These are phyloP conservation scores for Sphagnum fallax DNA, from an alignment of 228 moss, liverwort and hornwort genomes.

Conservation along the genomic window DNA sequence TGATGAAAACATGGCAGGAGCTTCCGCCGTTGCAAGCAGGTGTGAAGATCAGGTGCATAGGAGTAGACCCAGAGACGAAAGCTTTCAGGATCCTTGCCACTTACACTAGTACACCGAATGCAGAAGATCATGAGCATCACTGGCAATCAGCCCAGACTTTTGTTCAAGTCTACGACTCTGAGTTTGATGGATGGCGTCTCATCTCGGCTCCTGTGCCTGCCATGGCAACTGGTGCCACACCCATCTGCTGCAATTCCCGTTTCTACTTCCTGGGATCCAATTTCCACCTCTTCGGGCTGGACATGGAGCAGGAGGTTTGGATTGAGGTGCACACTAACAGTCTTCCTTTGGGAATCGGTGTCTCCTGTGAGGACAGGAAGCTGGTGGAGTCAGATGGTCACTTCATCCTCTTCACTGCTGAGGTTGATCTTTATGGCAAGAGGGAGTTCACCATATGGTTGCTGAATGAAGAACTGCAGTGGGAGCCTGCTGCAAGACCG, in stretches of 20 bases:
- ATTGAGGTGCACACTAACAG: constrained; percentile 1
- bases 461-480: constrained; percentile 1
- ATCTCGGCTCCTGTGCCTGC: neutral
- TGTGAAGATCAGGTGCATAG: constrained; percentile 7
- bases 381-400: constrained; percentile 7
- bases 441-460: constrained; percentile 8
- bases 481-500: constrained; percentile 8
- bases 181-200: neutral
- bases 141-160: neutral
- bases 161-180: constrained; percentile 7
- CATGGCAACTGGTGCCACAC: neutral
- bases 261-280: constrained; percentile 6
- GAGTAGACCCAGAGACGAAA: constrained; percentile 11
- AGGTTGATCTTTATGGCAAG: constrained; percentile 7
- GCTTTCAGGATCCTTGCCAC: constrained; percentile 13
- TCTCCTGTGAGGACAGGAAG: constrained; percentile 10
- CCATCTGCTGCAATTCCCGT: constrained; percentile 5
- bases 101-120: neutral
- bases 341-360: constrained; percentile 8
- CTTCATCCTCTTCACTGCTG: constrained; percentile 8
- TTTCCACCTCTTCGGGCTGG: constrained; percentile 8
- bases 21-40: constrained; percentile 1
- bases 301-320: constrained; percentile 1
- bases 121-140: neutral
- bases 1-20: constrained; percentile 12